phyloP scores from a whole-genome alignment of 2,329 filamentous ascomycete species.

The Aspergillus latus region DNA sequence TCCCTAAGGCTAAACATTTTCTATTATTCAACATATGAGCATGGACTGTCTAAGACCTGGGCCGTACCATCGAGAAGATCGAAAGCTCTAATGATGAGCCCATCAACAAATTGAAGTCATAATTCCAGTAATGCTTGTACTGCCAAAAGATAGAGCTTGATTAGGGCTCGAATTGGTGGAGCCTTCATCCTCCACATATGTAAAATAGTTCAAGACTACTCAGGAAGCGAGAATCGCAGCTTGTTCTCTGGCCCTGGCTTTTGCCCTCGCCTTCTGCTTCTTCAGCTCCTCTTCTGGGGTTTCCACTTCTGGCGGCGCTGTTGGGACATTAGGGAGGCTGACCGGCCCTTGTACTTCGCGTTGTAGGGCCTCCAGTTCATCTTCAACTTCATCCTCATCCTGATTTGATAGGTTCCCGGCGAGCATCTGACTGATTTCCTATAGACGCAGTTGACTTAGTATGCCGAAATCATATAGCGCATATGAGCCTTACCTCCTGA shows the following conservation, averaged over 20 bases:
- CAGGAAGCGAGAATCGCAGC: constrained; percentile 16
- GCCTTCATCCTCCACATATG: background rate
- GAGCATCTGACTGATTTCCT: constrained; percentile 93
- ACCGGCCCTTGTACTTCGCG: constrained; percentile 52
- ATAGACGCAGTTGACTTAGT: constrained; percentile 16
- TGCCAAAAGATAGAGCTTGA: background rate
- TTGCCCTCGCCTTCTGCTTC: constrained; percentile 33
- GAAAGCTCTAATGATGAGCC: too few relatives aligned
- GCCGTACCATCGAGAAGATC: background rate
- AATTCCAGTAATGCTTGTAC: background rate
- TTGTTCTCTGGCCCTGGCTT: constrained; percentile 26
- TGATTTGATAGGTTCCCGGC: constrained; percentile 85
- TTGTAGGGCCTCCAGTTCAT: constrained; percentile 83
- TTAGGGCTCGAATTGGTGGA: background rate
- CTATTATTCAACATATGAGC: background rate
- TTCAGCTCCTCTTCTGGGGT: constrained; percentile 24
- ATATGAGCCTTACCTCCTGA: constrained; percentile 64
- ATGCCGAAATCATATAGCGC: background rate
- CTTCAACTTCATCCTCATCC: constrained; percentile 97
- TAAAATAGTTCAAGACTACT: background rate
- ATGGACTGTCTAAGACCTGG: background rate
- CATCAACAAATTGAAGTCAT: background rate
- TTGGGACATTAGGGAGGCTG: constrained; percentile 42
- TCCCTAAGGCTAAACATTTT: too few relatives aligned
- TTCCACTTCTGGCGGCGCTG: constrained; percentile 30